phyloP scores from a whole-genome alignment of 2,329 filamentous ascomycete genomes.

The Alternaria solani region DNA sequence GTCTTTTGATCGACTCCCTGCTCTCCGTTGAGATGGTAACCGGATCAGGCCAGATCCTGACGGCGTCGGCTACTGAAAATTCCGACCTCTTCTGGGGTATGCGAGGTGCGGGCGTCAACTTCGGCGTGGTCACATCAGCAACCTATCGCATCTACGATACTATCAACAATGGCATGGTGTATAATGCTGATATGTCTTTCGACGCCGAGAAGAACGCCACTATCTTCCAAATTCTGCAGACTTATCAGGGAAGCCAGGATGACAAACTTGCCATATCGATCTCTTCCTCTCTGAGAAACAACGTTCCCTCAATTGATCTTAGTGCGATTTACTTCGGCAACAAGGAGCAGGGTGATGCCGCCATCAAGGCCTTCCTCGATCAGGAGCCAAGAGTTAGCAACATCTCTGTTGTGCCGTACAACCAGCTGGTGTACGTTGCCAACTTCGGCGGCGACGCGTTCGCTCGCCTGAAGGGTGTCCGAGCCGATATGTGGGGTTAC shows the following conservation, averaged over 20 bases:
- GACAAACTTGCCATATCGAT: constrained; percentile 1
- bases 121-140: constrained; percentile 38
- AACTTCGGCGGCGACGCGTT: constrained; percentile 5
- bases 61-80: constrained; percentile 36
- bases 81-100: constrained; percentile 51
- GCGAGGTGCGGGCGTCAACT: constrained; percentile 47
- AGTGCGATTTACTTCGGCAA: constrained; percentile 7
- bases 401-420: constrained; percentile 1
- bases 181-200: constrained; percentile 12
- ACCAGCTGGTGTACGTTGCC: constrained; percentile 3
- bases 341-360: constrained; percentile 1
- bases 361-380: not conserved
- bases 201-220: not conserved
- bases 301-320: not conserved
- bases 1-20: constrained; percentile 22
- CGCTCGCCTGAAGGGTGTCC: constrained; percentile 1
- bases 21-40: constrained; percentile 31
- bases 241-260: constrained; percentile 2
- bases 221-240: constrained; percentile 1
- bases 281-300: constrained; percentile 1
- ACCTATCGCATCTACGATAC: constrained; percentile 26
- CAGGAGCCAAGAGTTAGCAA: constrained; percentile 5
- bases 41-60: constrained; percentile 39
- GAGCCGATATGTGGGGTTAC: constrained; percentile 5
- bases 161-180: constrained; percentile 18